Conservation (phyloP, 768 basidiomycete species). For the Crassisporium funariophilum region DNA sequence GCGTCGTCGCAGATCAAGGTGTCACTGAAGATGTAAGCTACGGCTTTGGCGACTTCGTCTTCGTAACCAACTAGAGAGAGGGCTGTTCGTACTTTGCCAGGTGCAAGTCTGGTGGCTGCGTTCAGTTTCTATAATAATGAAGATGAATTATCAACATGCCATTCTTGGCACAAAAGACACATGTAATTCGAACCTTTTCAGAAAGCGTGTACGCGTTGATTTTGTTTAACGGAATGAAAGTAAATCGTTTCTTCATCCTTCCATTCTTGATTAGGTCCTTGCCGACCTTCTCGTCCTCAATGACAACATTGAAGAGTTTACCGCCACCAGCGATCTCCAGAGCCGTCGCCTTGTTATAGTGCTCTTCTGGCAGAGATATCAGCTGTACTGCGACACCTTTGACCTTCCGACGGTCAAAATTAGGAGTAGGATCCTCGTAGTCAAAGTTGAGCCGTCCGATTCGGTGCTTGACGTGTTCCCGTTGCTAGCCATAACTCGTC, state of each 20-base stretch:
- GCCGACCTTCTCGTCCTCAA: slow-evolving; percentile 88
- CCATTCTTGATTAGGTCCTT: slow-evolving; percentile 78
- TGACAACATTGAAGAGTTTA: slow-evolving; percentile 90
- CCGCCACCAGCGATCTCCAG: slow-evolving; percentile 91
- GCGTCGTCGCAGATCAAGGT: slow-evolving; percentile 91
- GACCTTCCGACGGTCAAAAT: slow-evolving; percentile 84
- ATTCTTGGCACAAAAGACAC: neutral
- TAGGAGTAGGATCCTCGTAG: slow-evolving; percentile 72
- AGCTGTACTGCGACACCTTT: slow-evolving; percentile 92
- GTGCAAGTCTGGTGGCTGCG: slow-evolving; percentile 69
- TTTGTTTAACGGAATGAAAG: slow-evolving; percentile 92
- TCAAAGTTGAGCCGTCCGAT: slow-evolving; percentile 80
- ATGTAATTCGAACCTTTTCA: slow-evolving; percentile 38
- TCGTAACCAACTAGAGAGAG: slow-evolving; percentile 87
- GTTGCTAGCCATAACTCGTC: slow-evolving; percentile 47
- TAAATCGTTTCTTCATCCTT: slow-evolving; percentile 81
- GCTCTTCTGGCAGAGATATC: slow-evolving; percentile 68
- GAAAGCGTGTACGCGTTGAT: slow-evolving; percentile 63
- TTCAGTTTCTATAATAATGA: slow-evolving; percentile 63
- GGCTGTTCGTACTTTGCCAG: slow-evolving; percentile 81
- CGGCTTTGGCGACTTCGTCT: slow-evolving; percentile 81
- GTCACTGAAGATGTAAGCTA: slow-evolving; percentile 92
- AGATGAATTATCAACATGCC: neutral
- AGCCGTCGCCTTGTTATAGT: slow-evolving; percentile 83
- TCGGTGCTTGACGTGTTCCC: slow-evolving; percentile 64